Evolutionary conservation across 306 rosid genomes (phyloP).

Genomic region (Ochetophila trinervis): DNA sequence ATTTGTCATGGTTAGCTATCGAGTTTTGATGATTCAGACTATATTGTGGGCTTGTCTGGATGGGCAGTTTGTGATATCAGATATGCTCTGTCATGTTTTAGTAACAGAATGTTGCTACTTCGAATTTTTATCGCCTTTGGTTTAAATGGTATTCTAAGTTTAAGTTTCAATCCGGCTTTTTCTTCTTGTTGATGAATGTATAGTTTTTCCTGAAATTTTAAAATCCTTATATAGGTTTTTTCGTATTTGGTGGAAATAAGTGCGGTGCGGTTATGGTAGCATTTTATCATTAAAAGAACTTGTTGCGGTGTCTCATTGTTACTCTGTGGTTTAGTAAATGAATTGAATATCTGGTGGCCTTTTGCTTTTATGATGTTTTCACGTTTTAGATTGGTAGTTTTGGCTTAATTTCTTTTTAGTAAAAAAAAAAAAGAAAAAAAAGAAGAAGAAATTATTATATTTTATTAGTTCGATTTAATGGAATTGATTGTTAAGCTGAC

Average conservation of each 20-base stretch:
- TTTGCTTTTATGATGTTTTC: background rate
- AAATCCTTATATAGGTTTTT: background rate
- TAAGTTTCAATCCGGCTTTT: background rate
- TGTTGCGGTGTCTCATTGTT: background rate
- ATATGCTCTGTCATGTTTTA: constrained; percentile 1
- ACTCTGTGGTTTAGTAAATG: too few relatives aligned
- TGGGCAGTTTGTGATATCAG: too few relatives aligned
- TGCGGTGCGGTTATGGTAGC: background rate
- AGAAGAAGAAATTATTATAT: background rate
- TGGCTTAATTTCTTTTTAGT: background rate
- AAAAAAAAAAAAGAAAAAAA: too few relatives aligned
- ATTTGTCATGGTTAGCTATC: background rate
- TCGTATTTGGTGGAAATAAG: background rate
- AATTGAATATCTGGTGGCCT: background rate
- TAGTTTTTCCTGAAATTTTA: background rate
- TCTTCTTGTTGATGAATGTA: background rate
- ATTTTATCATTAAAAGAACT: background rate
- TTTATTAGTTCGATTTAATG: background rate
- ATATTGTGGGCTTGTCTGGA: too few relatives aligned
- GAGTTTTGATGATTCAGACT: background rate
- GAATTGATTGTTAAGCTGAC: background rate
- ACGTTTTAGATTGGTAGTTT: background rate
- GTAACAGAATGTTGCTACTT: constrained; percentile 8
- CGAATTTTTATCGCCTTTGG: background rate
- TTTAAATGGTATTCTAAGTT: background rate